Evolutionary conservation across 192 early-diverging fungal genomes (phyloP), one percentile per base, ranked within the genome.

Genomic region (Dispira parvispora): DNA sequence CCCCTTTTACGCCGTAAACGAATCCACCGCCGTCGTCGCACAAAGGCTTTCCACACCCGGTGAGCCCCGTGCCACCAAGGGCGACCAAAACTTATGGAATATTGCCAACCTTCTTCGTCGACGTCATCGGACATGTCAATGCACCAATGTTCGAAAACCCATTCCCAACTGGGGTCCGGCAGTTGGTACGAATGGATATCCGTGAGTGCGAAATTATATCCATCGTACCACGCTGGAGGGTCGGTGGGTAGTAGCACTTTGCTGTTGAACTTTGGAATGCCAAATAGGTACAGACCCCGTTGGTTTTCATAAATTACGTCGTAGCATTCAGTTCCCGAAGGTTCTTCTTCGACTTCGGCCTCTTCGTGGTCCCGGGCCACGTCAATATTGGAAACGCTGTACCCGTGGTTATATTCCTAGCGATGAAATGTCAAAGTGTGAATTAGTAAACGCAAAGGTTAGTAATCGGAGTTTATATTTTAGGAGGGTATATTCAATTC

Each of bases 121-220:
- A 78, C 76, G 44, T 78, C 76, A 43, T 64, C 63, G 0, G 72
- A 72, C 72, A 78, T 74, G 71, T 78, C 76, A 11, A 78, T 74
- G 23, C 74, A 69, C 76, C 76, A 78, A 23, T 73, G 73, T 12
- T 73, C 73, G 27, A 69, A 75, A 18, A 73, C 76, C 76, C 76
- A 78, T 26, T 73, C 57, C 76, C 76, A 78, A 47, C 67, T 73
- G 23, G 73, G 73, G 27, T 74, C 71, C 13, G 73, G 71, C 45
- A 75, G 54, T 73, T 74, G 76, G 52, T 75, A 78, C 28, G 73
- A 74, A n/a, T 72, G 68, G n/a, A 78, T 71, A 61, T 78, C 74
- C 6, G 76, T 54, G 27, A 74, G 56, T 11, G 70, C 71, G 69
- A 74, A 66, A 52, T 65, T 67, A 67, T 71, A 70, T 27, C 63